These are phyloP conservation scores for Aspergillus cavernicola DNA, from an alignment of 495 filamentous ascomycete genomes.

Conservation along the genomic window DNA sequence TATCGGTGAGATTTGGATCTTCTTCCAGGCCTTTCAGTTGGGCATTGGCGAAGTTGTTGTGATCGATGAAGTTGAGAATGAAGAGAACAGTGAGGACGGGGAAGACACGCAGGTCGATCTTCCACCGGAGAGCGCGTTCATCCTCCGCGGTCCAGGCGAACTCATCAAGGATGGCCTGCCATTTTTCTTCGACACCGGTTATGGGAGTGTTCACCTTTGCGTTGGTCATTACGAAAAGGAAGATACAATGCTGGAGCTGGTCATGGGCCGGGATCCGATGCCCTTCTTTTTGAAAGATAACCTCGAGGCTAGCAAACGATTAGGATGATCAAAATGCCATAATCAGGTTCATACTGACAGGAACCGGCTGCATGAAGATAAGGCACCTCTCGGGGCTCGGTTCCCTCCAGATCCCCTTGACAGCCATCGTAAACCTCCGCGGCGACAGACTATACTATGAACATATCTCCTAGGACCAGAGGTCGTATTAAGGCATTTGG, in stretches of 20 bases:
- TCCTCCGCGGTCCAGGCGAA: not conserved
- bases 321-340: no score
- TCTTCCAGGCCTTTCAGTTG: not conserved
- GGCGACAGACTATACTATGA: no score
- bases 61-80: slow-evolving; percentile 4
- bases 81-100: not conserved
- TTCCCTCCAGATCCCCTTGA: no score
- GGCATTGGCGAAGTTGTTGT: slow-evolving; percentile 3
- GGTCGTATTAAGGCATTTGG: no score
- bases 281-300: no score
- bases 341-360: no score
- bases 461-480: no score
- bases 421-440: no score
- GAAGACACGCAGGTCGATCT: not conserved
- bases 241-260: not conserved
- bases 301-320: no score
- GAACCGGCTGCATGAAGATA: no score
- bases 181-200: not conserved
- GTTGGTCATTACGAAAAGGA: not conserved
- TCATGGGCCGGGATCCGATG: not conserved
- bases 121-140: not conserved
- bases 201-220: not conserved
- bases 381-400: no score
- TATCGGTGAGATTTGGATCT: not conserved
- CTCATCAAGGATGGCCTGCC: not conserved